Conservation (phyloP, 2,329 filamentous ascomycete species). For the Colletotrichum sp. region DNA sequence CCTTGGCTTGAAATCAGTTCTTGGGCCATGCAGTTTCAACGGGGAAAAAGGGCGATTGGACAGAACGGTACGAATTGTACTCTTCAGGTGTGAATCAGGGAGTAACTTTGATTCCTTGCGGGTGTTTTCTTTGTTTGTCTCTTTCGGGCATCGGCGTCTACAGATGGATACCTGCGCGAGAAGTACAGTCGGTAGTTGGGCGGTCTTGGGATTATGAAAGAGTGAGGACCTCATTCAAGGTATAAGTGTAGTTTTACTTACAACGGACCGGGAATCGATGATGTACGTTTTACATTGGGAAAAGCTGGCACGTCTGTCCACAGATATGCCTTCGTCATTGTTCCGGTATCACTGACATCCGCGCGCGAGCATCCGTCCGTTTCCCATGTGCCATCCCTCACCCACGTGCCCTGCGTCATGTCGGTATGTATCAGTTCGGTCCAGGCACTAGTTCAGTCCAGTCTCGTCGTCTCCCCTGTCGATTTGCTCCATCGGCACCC, state of each 20-base stretch:
- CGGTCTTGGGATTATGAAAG: neutral
- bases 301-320: neutral
- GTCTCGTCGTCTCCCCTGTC: neutral
- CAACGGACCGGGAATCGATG: neutral
- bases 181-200: neutral
- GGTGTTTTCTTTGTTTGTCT: neutral
- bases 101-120: neutral
- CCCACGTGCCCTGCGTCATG: conserved; percentile 2
- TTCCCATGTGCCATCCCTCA: neutral
- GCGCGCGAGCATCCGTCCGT: neutral
- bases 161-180: conserved; percentile 17
- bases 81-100: conserved; percentile 7
- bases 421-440: neutral
- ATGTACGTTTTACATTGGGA: neutral
- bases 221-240: neutral
- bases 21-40: neutral
- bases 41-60: neutral
- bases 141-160: conserved; percentile 16
- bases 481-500: neutral
- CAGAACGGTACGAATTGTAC: neutral
- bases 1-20: neutral
- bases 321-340: neutral
- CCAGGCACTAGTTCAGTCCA: neutral
- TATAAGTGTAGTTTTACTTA: conserved; percentile 3
- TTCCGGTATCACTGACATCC: neutral